Conservation (phyloP, 305 asterid species). For the Fraxinus platypoda region DNA sequence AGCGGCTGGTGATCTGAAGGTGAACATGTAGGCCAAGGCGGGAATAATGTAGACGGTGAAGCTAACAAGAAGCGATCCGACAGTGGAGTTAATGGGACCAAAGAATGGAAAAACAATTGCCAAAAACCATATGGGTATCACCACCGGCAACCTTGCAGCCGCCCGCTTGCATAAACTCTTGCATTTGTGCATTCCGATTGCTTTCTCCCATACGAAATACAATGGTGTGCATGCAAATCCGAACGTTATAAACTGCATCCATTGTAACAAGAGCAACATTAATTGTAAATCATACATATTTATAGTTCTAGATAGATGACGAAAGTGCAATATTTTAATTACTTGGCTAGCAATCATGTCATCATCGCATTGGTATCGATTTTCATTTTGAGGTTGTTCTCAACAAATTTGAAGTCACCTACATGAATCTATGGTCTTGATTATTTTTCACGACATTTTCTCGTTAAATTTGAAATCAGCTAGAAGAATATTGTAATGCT, state of each 20-base stretch:
- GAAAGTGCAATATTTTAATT: not conserved
- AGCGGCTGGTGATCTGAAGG: slow-evolving; percentile 45
- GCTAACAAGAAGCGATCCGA: slow-evolving; percentile 54
- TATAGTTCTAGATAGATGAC: not conserved
- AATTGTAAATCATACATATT: not conserved
- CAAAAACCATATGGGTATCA: slow-evolving; percentile 54
- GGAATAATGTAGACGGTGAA: slow-evolving; percentile 56
- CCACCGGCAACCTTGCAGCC: slow-evolving; percentile 45
- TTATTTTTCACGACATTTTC: not conserved
- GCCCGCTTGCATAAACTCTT: slow-evolving; percentile 49
- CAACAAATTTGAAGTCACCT: not conserved
- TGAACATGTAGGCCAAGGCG: slow-evolving; percentile 47
- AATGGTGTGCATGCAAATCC: slow-evolving; percentile 48
- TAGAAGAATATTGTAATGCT: not conserved
- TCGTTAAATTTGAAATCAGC: not conserved
- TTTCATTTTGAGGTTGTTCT: not conserved
- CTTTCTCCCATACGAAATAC: slow-evolving; percentile 46
- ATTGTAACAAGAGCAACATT: not conserved
- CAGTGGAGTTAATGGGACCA: slow-evolving; percentile 53
- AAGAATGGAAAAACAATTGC: slow-evolving; percentile 57
- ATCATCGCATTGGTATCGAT: not conserved
- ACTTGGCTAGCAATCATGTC: not conserved
- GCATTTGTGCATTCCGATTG: slow-evolving; percentile 42
- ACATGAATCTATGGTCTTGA: not conserved
- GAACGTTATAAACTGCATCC: slow-evolving; percentile 35